Percentiles rank a stretch among this genome's conserved stretches.
phyloP scores from a whole-genome alignment of 2,329 filamentous ascomycete genomes.

The Cylindrodendrum hubeiense region DNA sequence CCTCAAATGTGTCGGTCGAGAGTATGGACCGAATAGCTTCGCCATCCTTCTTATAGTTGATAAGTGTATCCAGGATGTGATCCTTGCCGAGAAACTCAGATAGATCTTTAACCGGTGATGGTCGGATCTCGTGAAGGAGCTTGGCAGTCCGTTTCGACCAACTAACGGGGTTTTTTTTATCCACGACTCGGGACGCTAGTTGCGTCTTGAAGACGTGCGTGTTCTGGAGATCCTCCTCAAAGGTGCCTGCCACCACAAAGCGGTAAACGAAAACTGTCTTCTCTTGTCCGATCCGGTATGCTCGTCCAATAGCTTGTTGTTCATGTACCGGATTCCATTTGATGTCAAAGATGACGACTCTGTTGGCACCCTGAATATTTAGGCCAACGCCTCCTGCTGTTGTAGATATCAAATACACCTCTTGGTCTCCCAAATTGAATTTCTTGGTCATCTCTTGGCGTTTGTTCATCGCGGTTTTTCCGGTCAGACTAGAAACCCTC shows the following conservation, averaged over 20 bases:
- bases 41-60: conserved; percentile 51
- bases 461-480: conserved; percentile 64
- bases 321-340: conserved; percentile 85
- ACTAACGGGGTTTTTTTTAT: conserved; percentile 82
- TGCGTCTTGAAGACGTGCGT: conserved; percentile 86
- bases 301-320: conserved; percentile 87
- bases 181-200: conserved; percentile 82
- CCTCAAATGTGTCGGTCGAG: conserved; percentile 79
- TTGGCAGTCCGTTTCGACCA: conserved; percentile 68
- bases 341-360: conserved; percentile 89
- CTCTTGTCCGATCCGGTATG: conserved; percentile 86
- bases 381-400: conserved; percentile 84
- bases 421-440: conserved; percentile 72
- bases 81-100: conserved; percentile 72
- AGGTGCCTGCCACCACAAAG: conserved; percentile 82
- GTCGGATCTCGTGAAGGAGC: conserved; percentile 70
- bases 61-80: conserved; percentile 65
- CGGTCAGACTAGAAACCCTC: conserved; percentile 74
- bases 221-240: conserved; percentile 80
- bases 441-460: conserved; percentile 74
- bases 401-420: conserved; percentile 86
- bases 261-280: conserved; percentile 89
- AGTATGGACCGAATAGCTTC: conserved; percentile 67
- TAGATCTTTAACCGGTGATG: conserved; percentile 65
- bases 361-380: conserved; percentile 86